These are phyloP conservation scores for Fusarium kyushuense DNA, from an alignment of 2,329 filamentous ascomycete genomes.

Conservation along the genomic window DNA sequence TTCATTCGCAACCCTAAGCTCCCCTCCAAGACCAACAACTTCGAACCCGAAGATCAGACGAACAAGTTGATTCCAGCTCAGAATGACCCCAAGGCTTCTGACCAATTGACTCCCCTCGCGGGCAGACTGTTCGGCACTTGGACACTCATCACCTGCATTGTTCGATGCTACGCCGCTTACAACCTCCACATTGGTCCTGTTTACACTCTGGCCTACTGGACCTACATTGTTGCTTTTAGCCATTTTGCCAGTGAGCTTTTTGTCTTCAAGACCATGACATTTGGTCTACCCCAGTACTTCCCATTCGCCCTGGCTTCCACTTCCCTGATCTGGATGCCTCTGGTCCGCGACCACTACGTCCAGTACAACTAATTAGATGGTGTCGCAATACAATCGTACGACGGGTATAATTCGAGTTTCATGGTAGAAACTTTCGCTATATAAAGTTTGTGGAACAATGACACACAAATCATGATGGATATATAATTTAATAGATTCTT, in stretches of 20 bases:
- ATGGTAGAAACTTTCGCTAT: not conserved
- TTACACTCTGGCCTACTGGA: conserved; percentile 86
- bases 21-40: conserved; percentile 54
- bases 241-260: conserved; percentile 88
- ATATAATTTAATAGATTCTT: conserved; percentile 26
- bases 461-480: conserved; percentile 8
- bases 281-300: conserved; percentile 67
- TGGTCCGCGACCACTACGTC: conserved; percentile 79
- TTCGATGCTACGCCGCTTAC: conserved; percentile 87
- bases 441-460: not conserved
- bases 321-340: conserved; percentile 70
- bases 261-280: conserved; percentile 79
- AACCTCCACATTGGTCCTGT: conserved; percentile 77
- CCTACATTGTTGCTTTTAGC: conserved; percentile 79
- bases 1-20: conserved; percentile 66
- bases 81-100: conserved; percentile 60
- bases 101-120: conserved; percentile 79
- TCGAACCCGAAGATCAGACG: conserved; percentile 65
- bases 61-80: conserved; percentile 63
- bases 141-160: conserved; percentile 81
- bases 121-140: conserved; percentile 88
- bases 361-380: conserved; percentile 49
- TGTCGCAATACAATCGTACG: not conserved
- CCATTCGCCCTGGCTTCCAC: conserved; percentile 65
- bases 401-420: not conserved